Base-by-base conservation (phyloP, 2,329 filamentous ascomycete species). In the Diplocarpon rosae region DNA sequence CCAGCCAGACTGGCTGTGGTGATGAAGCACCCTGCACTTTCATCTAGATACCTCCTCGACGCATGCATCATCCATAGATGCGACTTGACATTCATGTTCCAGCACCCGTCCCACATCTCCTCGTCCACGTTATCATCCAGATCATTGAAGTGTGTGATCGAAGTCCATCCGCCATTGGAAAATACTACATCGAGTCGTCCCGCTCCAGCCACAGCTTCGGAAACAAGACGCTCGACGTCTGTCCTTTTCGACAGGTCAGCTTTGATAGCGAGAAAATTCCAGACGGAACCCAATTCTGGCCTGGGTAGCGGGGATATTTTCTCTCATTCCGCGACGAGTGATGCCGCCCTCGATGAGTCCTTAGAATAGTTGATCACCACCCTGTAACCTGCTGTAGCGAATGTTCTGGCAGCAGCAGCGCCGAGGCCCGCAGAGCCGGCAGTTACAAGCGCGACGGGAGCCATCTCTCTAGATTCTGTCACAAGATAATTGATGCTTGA, bases 171-270 rank as follows among this genome's bases (percentile, higher is more conserved):
- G 7, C 82, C 83, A 62, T 92, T 92, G 2, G 81, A 83, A 56
- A 90, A 76, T 37, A 92, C 68, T 33, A 87, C 71, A 63, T 92
- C 85, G n/a, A 92, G 62, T 1, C 80, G 76, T 4, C 80, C 83
- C 51, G 86, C 69, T n/a, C 63, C 63, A 20, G 70, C 64, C 38
- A 80, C 68, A 1, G 76, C 73, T 36, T 80, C 70, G 14, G 71
- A 63, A 1, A 89, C 75, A 0, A 80, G 69, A 0, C 67, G 66
- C 39, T 68, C 62, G 50, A 84, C 76, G 20, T 83, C 81, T 1
- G 65, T 62, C 29, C 75, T 70, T 5, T 69, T 66, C 13, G 74
- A 76, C 36, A 84, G 70, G 61, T 90, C 83, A 56, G 78, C 85
- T 59, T 79, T 71, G 51, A 89, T 63, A 6, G 73, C 64, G 15